phyloP scores from a whole-genome alignment of 1,284 basidiomycete genomes.

The Ceratobasidium theobromae region DNA sequence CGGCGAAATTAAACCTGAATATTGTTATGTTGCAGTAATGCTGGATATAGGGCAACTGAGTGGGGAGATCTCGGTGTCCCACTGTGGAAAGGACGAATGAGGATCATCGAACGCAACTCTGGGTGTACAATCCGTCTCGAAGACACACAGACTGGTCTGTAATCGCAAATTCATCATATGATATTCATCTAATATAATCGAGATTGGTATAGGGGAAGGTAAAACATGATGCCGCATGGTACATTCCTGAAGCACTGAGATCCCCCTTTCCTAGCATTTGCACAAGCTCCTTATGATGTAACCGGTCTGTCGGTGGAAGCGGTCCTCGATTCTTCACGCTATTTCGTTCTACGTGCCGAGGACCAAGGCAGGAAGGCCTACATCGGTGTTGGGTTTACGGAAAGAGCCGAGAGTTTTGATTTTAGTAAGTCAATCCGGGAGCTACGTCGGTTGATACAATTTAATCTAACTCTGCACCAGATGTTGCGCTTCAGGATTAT shows the following conservation, averaged over 20 bases:
- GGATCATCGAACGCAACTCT: slow-evolving; percentile 73
- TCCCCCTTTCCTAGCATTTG: slow-evolving; percentile 66
- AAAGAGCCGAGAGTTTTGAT: slow-evolving; percentile 90
- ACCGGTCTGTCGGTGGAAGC: slow-evolving; percentile 86
- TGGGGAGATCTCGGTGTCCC: slow-evolving; percentile 82
- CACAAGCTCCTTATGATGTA: slow-evolving; percentile 84
- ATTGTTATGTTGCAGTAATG: slow-evolving; percentile 41
- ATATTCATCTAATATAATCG: not conserved
- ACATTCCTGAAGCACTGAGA: not conserved
- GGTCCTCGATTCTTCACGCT: slow-evolving; percentile 93
- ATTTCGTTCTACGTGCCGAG: slow-evolving; percentile 92
- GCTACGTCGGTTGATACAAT: not conserved
- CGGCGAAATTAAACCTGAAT: not conserved
- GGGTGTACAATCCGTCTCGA: slow-evolving; percentile 69
- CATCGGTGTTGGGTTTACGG: slow-evolving; percentile 91
- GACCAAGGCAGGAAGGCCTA: slow-evolving; percentile 85
- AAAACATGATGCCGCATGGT: slow-evolving; percentile 37
- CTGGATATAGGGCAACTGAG: slow-evolving; percentile 81
- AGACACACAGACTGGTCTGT: slow-evolving; percentile 70
- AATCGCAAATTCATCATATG: not conserved
- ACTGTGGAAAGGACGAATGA: slow-evolving; percentile 87
- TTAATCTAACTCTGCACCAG: slow-evolving; percentile 49
- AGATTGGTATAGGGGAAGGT: slow-evolving; percentile 39
- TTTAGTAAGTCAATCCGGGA: slow-evolving; percentile 65
- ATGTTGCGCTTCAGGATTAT: slow-evolving; percentile 94